Evolutionary conservation across 257 asterid species (phyloP), one percentile per base, ranked within the genome.

Genomic region (Nyctanthes arbortristis): DNA sequence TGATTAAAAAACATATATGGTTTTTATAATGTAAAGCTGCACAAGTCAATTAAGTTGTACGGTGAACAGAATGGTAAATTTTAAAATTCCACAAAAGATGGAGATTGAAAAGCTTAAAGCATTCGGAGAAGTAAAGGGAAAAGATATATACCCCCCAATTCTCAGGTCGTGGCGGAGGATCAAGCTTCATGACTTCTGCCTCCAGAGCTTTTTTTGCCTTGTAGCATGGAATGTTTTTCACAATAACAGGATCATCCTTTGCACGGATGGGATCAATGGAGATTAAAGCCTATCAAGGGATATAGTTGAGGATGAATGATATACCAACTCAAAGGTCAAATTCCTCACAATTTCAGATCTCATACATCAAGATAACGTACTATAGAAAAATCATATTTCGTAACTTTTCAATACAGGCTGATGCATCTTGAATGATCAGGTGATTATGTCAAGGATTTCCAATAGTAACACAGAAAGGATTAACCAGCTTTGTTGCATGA

Each of bases 231-330:
- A 91, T 65, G 68, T 91, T 93, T 78, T 80, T 93, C 78, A 93
- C 91, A 61, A 93, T 33, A 28, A 81, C 79, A 22, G 99, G 97
- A 73, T 93, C 99, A 45, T 93, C 96, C 78, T 84, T 82, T 24
- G 99, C 97, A 70, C 99, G 96, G 20, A 14, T 68, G 6, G 99
- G 99, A 75, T 93, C 99, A 7, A 93, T 78, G 61, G 96, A 91
- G 83, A 91, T 76, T 79, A 93, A 83, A 67, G 91, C 99, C 99
- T 91, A 95, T 31, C 62, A 77, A 77, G 39, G 33, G 35, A 65
- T 18, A 63, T 9, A 14, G 60, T 71, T 76, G 82, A 22, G 36
- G 24, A 62, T 30, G 34, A 74, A 55, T 33, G 3, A 62, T 37
- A 39, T 22, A 29, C 18, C 29, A 6, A 58, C 63, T 40, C 34